phyloP scores from a whole-genome alignment of 495 filamentous ascomycete genomes.

The Umbilicaria muhlenbergii region DNA sequence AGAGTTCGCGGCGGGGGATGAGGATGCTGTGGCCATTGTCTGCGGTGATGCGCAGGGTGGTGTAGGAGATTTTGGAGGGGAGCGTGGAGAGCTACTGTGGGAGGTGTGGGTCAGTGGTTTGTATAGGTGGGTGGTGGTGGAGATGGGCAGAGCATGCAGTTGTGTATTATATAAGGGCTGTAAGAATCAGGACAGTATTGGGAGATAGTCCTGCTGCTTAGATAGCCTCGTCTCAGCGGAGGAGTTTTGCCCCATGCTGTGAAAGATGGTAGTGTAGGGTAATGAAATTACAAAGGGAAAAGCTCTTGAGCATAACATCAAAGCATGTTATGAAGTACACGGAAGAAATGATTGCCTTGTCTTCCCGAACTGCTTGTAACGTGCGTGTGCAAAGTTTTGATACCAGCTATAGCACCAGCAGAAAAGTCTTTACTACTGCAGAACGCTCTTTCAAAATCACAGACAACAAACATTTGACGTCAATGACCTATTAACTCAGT shows the following conservation, averaged over 20 bases:
- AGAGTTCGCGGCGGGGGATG: conserved; percentile 75
- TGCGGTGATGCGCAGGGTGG: conserved; percentile 37
- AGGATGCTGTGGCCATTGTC: conserved; percentile 31
- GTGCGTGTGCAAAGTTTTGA: no score
- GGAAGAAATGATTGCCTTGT: not conserved
- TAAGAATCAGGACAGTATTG: conserved; percentile 8
- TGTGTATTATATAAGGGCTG: conserved; percentile 30
- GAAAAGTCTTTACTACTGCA: not conserved
- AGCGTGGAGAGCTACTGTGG: conserved; percentile 41
- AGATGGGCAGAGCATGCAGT: conserved; percentile 30
- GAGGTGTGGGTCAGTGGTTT: not conserved
- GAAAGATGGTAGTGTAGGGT: not conserved
- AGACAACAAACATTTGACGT: not conserved
- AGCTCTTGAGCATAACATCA: not conserved
- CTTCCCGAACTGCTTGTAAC: not conserved
- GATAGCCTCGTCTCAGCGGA: not conserved
- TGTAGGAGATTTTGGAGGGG: conserved; percentile 67
- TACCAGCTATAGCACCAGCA: not conserved
- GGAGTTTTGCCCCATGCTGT: not conserved
- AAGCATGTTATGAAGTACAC: not conserved
- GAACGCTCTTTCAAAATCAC: not conserved
- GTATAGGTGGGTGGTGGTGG: conserved; percentile 1
- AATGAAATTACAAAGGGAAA: no score
- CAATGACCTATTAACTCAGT: conserved; percentile 1
- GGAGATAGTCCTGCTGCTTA: conserved; percentile 5